Evolutionary conservation across 768 basidiomycete species (phyloP).

Genomic region (Chiua virens): DNA sequence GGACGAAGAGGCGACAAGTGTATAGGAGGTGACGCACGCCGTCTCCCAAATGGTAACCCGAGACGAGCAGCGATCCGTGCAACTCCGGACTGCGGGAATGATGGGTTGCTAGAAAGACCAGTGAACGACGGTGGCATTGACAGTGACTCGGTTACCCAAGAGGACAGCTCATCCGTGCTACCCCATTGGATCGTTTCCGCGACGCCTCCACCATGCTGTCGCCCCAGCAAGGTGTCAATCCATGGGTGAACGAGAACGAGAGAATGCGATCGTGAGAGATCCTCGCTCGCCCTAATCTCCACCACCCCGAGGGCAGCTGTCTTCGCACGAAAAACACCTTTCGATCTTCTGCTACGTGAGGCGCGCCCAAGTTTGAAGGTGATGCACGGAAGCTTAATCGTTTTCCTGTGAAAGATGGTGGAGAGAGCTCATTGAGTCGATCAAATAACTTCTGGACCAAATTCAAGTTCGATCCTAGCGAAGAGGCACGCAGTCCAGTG

Average conservation of each 20-base stretch:
- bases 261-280: neutral
- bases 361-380: neutral
- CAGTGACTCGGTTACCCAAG: too few species aligned
- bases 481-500: neutral
- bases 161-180: too few species aligned
- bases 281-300: neutral
- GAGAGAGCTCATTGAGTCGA: neutral
- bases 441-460: neutral
- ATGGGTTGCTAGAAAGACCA: too few species aligned
- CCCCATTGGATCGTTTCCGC: too few species aligned
- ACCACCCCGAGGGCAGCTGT: neutral
- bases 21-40: too few species aligned
- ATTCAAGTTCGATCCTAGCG: too few species aligned
- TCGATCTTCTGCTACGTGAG: neutral
- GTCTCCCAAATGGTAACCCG: too few species aligned
- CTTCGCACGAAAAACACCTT: neutral
- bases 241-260: constrained; percentile 2
- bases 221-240: neutral
- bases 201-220: too few species aligned
- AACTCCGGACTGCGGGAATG: too few species aligned
- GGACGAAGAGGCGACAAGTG: too few species aligned
- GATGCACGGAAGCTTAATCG: constrained; percentile 1
- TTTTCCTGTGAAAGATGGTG: neutral
- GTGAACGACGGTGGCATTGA: too few species aligned
- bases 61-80: too few species aligned